Evolutionary conservation across 495 filamentous ascomycete species (phyloP), one percentile per base, ranked within the genome.

Genomic region (Amniculicola lignicola): DNA sequence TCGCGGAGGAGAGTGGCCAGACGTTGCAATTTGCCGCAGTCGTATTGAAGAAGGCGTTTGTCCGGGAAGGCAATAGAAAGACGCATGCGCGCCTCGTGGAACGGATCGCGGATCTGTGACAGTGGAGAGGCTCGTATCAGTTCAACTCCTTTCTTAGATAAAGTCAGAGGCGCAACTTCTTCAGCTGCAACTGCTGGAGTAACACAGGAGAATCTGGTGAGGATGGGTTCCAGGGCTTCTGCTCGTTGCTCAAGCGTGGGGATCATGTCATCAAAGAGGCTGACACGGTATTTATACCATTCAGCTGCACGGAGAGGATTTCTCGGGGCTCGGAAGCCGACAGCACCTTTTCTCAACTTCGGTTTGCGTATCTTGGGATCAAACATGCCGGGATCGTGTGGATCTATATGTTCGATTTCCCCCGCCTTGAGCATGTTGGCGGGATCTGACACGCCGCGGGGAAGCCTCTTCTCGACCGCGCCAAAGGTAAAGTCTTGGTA

Each of bases 11-110:
- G 81, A 53, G 81, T 83, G 65, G 92, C 91, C 12, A 99, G 83
- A 22, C 85, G 82, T 62, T 99, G 94, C 10, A 99, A 80, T 67
- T 99, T 99, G 46, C 94, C 94, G 66, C 94, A 97, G 71, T 99
- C 94, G 63, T 95, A 99, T 66, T 97, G 91, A 2, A 99, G 78
- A 27, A 99, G 79, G 11, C 93, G 82, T 68, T 89, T 95, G 67
- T 99, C 94, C 0, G 94, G 94, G 68, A 99, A 99, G 4, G 92
- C 94, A 48, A 99, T 96, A 1, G 89, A 92, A 3, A 93, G 77
- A 16, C 90, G 86, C 79, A 95, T 89, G 39, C 90, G 88, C 1
- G 91, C 81, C 74, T 97, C 89, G 68, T 99, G 94, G 77, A 90
- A 96, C 2, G 89, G 87, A 68, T 99, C 91, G 2, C 69, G 62